Evolutionary conservation across 2,329 filamentous ascomycete genomes (phyloP).

Genomic region (Aspergillus pseudoterreus): DNA sequence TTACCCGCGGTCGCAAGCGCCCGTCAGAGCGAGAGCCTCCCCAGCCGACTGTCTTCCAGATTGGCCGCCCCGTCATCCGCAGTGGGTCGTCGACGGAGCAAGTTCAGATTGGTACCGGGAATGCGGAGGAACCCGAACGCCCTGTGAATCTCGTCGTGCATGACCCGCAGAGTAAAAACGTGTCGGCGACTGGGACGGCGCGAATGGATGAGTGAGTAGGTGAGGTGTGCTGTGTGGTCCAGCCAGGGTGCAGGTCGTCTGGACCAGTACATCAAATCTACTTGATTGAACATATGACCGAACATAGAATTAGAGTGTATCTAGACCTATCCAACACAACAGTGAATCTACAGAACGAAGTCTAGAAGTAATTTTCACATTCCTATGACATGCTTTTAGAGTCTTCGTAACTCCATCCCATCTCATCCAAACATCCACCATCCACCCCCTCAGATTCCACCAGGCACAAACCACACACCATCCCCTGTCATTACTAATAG

Average conservation of each 20-base stretch:
- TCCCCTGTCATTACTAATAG: neutral
- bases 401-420: too few species aligned
- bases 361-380: too few species aligned
- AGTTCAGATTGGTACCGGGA: conserved; percentile 18
- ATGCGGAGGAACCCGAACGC: conserved; percentile 28
- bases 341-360: too few species aligned
- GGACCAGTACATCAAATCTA: too few species aligned
- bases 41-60: conserved; percentile 22
- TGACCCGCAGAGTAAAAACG: neutral
- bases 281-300: too few species aligned
- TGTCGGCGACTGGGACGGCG: neutral
- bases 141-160: conserved; percentile 28
- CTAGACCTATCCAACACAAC: too few species aligned
- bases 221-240: neutral
- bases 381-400: too few species aligned
- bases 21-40: conserved; percentile 13
- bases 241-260: neutral
- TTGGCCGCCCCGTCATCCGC: conserved; percentile 24
- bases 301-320: too few species aligned
- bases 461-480: too few species aligned
- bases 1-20: conserved; percentile 26
- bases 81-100: conserved; percentile 14
- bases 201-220: neutral
- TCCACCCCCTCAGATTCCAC: too few species aligned
- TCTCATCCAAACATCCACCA: too few species aligned